Percentiles rank a stretch among this genome's conserved stretches.
Conservation (phyloP, 345 rosid genomes). For the Gossypium anomalum region DNA sequence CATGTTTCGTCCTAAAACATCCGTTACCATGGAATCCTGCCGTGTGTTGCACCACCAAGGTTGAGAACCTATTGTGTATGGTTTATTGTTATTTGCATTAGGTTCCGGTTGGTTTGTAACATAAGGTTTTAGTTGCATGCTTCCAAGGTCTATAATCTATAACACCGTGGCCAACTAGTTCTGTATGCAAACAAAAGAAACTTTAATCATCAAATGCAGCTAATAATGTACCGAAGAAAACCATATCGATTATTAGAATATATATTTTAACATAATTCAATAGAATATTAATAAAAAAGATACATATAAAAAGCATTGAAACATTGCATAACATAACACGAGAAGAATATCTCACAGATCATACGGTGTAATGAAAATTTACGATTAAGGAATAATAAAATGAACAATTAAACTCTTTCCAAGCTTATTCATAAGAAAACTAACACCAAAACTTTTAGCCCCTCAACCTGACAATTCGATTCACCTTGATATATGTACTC, state of each 20-base stretch:
- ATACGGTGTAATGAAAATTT: too few relatives aligned
- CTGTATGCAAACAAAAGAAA: background rate
- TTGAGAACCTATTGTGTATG: conserved; percentile 20
- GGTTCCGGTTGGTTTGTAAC: conserved; percentile 13
- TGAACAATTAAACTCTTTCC: too few relatives aligned
- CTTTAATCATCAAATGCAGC: background rate
- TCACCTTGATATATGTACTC: too few relatives aligned
- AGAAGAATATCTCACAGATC: too few relatives aligned
- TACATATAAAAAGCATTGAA: background rate
- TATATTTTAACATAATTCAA: background rate
- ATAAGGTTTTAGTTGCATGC: conserved; percentile 25
- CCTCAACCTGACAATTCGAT: too few relatives aligned
- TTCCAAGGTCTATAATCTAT: conserved; percentile 12
- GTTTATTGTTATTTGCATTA: conserved; percentile 11
- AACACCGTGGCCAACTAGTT: background rate
- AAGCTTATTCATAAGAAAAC: too few relatives aligned
- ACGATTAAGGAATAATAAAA: too few relatives aligned
- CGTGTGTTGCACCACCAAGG: conserved; percentile 32
- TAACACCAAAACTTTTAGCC: too few relatives aligned
- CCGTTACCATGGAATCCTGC: conserved; percentile 10
- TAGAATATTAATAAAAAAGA: background rate
- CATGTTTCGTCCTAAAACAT: conserved; percentile 15
- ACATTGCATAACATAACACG: too few relatives aligned
- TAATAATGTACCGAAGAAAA: conserved; percentile 1
- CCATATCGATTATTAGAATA: background rate